These are phyloP conservation scores for Verticillium dahliae DNA, from an alignment of 2,329 filamentous ascomycete genomes.

Conservation along the genomic window DNA sequence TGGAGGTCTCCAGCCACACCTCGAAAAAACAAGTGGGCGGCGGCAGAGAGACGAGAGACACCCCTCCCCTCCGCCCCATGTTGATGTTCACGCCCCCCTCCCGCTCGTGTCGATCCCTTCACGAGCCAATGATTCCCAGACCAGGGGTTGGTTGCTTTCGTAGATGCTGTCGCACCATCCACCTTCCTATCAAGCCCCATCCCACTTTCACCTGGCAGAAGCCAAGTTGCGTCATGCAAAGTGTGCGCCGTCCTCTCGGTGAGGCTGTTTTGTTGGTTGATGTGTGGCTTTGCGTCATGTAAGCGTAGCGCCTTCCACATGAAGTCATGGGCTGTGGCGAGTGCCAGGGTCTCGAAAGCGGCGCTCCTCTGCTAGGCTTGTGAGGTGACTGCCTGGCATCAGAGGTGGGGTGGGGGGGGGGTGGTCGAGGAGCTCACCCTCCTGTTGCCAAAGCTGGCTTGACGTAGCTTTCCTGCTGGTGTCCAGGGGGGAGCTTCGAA, in stretches of 20 bases:
- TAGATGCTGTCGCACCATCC: slow-evolving; percentile 10
- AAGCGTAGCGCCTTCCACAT: slow-evolving; percentile 6
- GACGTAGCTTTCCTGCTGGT: slow-evolving; percentile 8
- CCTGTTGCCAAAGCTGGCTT: slow-evolving; percentile 1
- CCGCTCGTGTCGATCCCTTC: slow-evolving; percentile 16
- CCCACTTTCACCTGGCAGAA: slow-evolving; percentile 3
- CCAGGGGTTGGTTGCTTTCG: background rate
- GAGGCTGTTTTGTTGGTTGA: background rate
- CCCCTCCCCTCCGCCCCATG: background rate
- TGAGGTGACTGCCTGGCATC: background rate
- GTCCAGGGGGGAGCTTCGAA: slow-evolving; percentile 3
- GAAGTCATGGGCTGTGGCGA: slow-evolving; percentile 12
- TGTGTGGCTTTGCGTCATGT: slow-evolving; percentile 16
- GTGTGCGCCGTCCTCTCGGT: background rate
- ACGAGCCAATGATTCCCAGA: slow-evolving; percentile 17
- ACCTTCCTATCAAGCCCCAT: slow-evolving; percentile 3
- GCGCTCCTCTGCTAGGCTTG: background rate
- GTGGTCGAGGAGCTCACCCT: slow-evolving; percentile 4
- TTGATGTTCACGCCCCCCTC: background rate
- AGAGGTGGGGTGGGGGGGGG: background rate
- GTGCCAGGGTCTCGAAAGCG: slow-evolving; percentile 4
- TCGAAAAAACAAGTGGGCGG: background rate
- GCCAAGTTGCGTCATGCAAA: slow-evolving; percentile 11
- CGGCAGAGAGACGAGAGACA: background rate
- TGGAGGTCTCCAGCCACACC: background rate